These are phyloP conservation scores for Calonectria fujianensis DNA, from an alignment of 2,329 filamentous ascomycete genomes.

Conservation along the genomic window DNA sequence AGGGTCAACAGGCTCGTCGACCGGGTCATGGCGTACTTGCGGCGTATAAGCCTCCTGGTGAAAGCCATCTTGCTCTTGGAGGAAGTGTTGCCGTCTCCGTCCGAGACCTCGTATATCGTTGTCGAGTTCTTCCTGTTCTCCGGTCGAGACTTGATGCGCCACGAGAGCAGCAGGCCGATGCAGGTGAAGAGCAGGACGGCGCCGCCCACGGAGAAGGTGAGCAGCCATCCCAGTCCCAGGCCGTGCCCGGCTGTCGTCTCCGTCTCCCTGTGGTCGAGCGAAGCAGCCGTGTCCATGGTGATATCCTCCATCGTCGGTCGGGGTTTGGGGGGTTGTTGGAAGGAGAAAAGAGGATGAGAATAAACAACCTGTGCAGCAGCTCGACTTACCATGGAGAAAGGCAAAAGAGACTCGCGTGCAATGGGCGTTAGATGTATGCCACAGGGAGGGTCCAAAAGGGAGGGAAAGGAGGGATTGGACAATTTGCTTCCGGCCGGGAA, in stretches of 20 bases:
- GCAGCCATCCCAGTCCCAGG: conserved; percentile 61
- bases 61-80: conserved; percentile 44
- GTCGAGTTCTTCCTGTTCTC: conserved; percentile 44
- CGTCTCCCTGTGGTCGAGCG: conserved; percentile 35
- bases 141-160: conserved; percentile 56
- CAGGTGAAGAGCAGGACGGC: conserved; percentile 66
- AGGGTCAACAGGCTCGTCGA: conserved; percentile 58
- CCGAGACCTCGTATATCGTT: conserved; percentile 56
- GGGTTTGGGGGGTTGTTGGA: conserved; percentile 4
- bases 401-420: conserved; percentile 28
- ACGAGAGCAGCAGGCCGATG: conserved; percentile 66
- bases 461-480: conserved; percentile 40
- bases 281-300: conserved; percentile 39
- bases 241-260: conserved; percentile 39
- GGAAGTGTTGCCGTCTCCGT: conserved; percentile 38
- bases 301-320: conserved; percentile 30
- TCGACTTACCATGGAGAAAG: conserved; percentile 39
- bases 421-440: conserved; percentile 38
- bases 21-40: conserved; percentile 52
- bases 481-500: conserved; percentile 34
- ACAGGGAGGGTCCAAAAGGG: conserved; percentile 41
- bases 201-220: conserved; percentile 70
- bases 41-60: conserved; percentile 57
- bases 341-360: background rate
- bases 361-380: background rate